Base-by-base conservation (phyloP, 2,329 filamentous ascomycete genomes). In the Didymella pomorum region DNA sequence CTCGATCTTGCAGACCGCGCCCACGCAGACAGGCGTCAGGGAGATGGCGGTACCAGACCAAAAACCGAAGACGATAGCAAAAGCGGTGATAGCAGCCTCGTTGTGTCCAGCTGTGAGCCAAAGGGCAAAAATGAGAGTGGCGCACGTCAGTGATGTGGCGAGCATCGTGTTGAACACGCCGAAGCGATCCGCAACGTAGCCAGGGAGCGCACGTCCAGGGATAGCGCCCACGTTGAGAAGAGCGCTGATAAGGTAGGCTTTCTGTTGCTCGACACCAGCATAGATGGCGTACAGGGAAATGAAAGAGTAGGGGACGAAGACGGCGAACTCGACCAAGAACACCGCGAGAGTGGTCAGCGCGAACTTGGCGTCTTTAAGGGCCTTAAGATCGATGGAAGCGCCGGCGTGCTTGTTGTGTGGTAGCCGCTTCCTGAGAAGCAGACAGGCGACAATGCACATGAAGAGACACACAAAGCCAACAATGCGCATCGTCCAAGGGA, bases 1-100 rank as follows among this genome's bases (percentile, higher is more conserved):
- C 23, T 84, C 80, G 26, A 91, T 83, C 52, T 89, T 86, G 4
- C 86, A 88, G 60, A 92, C 89, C 68, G 91, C 87, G 1, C 88
- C 89, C 21, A 92, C 79, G 23, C 90, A 79, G 0, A 88, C 84
- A 0, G 89, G 87, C 0, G 80, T 81, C 46, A 91, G 77, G 1
- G 84, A 84, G 43, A 91, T 84, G 62, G 86, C 89, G 1, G 86
- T 85, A 11, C 89, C 89, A 0, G 86, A 88, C 20, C 83, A 83
- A 71, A 91, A 90, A 14, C 89, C 89, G 66, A 89, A 92, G 7
- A 90, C 76, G 11, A 83, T 79, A 7, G 84, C 82, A 73, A 89
- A 91, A 20, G 86, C 81, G 53, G 91, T 83, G 60, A 88, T 85
- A 9, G 58, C 28, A 1, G 85, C 82, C 1, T 83, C 83, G 20